Evolutionary conservation across 1,139 yeast species (phyloP).

Genomic region (Scheffersomyces titani): DNA sequence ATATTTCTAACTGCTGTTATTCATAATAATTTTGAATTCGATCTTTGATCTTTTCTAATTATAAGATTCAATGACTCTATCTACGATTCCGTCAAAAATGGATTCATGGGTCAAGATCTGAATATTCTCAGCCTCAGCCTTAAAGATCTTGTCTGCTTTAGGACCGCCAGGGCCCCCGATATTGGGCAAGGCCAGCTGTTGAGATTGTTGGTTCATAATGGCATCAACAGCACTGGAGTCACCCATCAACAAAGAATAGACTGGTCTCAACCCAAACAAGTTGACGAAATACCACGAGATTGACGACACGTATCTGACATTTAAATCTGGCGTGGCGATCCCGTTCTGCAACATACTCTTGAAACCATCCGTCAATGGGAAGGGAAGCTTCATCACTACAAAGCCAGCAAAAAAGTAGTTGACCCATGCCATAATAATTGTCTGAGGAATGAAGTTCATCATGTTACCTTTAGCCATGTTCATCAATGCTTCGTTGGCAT

Average conservation of each 20-base stretch:
- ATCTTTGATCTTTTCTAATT: background rate
- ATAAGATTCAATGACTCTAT: constrained; percentile 50
- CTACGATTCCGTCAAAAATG: constrained; percentile 63
- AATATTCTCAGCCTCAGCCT: constrained; percentile 73
- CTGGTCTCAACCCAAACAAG: constrained; percentile 79
- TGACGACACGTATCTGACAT: constrained; percentile 92
- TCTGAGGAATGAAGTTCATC: constrained; percentile 86
- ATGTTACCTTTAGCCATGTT: constrained; percentile 79
- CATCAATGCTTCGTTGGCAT: constrained; percentile 73
- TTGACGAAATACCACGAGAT: constrained; percentile 98
- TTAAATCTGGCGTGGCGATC: constrained; percentile 79
- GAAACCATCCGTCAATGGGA: constrained; percentile 82
- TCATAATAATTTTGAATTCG: too few relatives aligned
- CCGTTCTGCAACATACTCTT: constrained; percentile 92
- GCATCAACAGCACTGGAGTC: constrained; percentile 51
- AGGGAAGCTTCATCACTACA: constrained; percentile 61
- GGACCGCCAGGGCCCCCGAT: constrained; percentile 61
- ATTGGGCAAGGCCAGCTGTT: constrained; percentile 39
- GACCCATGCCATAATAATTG: constrained; percentile 95
- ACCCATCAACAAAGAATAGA: constrained; percentile 71
- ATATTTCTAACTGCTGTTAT: background rate
- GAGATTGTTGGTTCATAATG: constrained; percentile 50
- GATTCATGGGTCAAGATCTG: constrained; percentile 60
- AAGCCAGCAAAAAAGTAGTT: constrained; percentile 92
- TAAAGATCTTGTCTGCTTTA: constrained; percentile 59